These are phyloP conservation scores for Aspergillus novofumigatus DNA, from an alignment of 2,329 filamentous ascomycete species.

Conservation along the genomic window DNA sequence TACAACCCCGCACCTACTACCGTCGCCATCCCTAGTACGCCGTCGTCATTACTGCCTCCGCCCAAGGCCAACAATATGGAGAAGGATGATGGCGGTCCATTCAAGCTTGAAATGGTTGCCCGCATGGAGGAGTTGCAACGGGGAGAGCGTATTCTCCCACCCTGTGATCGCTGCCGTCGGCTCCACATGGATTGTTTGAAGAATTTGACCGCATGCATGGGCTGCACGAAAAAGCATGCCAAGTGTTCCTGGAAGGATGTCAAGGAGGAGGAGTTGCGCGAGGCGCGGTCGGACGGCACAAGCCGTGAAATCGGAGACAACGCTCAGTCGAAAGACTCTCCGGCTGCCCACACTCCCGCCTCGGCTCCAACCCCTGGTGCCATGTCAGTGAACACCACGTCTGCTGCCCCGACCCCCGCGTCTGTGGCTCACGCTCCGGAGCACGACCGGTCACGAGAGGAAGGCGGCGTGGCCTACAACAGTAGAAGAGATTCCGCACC, in stretches of 20 bases:
- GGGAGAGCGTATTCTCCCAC: conserved; percentile 71
- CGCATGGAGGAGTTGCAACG: conserved; percentile 71
- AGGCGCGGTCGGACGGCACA: conserved; percentile 18
- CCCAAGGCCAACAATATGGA: conserved; percentile 44
- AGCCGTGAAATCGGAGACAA: conserved; percentile 14
- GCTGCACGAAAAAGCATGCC: conserved; percentile 85
- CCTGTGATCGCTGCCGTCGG: conserved; percentile 77
- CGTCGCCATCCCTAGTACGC: conserved; percentile 53
- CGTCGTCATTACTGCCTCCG: conserved; percentile 49
- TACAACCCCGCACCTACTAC: conserved; percentile 42
- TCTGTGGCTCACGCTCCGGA: conserved; percentile 5
- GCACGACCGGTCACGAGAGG: conserved; percentile 3
- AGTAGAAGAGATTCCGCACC: conserved; percentile 20
- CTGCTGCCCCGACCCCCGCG: conserved; percentile 7
- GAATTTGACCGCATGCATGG: conserved; percentile 78
- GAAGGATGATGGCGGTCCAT: conserved; percentile 56
- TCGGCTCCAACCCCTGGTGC: conserved; percentile 4
- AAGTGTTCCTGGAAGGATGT: conserved; percentile 83
- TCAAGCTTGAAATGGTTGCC: conserved; percentile 63
- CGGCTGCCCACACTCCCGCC: conserved; percentile 3
- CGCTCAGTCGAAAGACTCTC: conserved; percentile 9
- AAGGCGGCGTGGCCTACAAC: conserved; percentile 1
- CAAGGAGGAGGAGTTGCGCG: conserved; percentile 63
- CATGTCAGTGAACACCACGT: background rate
- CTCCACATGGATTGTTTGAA: conserved; percentile 79